Percentiles rank a stretch among this genome's conserved stretches.
These are phyloP conservation scores for Calonectria montana DNA, from an alignment of 2,329 filamentous ascomycete species.

Conservation along the genomic window DNA sequence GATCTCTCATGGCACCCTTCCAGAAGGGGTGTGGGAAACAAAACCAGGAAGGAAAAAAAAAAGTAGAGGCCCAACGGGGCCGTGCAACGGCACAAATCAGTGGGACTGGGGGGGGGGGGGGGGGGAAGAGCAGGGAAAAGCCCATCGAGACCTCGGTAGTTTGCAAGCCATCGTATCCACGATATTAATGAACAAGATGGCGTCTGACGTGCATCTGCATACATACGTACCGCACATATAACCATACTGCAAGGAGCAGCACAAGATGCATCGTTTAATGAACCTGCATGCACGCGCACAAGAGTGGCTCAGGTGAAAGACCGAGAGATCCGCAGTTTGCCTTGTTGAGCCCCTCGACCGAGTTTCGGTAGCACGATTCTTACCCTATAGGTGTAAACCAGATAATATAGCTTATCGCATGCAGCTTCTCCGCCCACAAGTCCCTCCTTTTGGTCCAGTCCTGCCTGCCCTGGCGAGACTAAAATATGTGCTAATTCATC, in stretches of 20 bases:
- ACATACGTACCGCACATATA: constrained; percentile 2
- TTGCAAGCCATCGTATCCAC: constrained; percentile 16
- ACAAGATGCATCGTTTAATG: constrained; percentile 17
- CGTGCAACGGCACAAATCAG: constrained; percentile 3
- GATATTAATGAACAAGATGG: constrained; percentile 18
- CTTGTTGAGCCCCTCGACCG: neutral
- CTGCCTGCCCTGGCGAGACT: too few species aligned
- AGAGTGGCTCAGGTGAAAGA: neutral
- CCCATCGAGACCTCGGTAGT: neutral
- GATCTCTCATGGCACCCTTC: too few species aligned
- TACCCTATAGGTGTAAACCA: constrained; percentile 12
- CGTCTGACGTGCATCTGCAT: constrained; percentile 25
- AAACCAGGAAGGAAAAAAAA: neutral
- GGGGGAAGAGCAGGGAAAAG: neutral
- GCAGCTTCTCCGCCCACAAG: neutral
- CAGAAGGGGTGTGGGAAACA: neutral
- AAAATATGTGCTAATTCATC: neutral
- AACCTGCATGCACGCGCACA: neutral
- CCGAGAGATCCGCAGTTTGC: neutral
- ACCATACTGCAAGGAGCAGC: neutral
- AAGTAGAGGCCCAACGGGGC: neutral
- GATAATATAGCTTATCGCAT: neutral
- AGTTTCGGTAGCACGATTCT: neutral
- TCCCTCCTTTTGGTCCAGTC: too few species aligned
- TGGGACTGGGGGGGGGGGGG: neutral